Percentiles rank a stretch among this genome's conserved stretches.
Evolutionary conservation across 2,329 filamentous ascomycete species (phyloP).

Genomic region (Chaetomiaceae sp.): DNA sequence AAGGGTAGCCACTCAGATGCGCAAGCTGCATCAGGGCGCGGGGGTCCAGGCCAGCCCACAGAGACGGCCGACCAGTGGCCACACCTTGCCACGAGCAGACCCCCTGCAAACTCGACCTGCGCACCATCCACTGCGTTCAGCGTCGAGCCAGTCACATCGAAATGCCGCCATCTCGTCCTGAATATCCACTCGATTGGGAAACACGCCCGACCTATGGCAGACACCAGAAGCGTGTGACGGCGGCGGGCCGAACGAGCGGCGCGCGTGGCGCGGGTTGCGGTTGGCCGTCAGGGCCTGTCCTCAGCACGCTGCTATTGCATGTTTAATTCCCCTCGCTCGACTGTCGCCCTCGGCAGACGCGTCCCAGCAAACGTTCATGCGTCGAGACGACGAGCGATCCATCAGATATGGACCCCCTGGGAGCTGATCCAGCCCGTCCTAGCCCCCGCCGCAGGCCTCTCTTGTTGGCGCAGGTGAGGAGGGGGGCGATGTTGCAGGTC

Average conservation of each 20-base stretch:
- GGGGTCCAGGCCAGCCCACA: neutral
- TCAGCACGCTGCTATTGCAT: neutral
- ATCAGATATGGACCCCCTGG: too few relatives aligned
- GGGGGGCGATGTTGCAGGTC: too few relatives aligned
- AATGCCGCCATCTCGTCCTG: neutral
- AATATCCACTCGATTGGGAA: too few relatives aligned
- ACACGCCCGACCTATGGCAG: neutral
- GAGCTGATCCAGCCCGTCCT: too few relatives aligned
- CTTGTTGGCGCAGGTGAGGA: too few relatives aligned
- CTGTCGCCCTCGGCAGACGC: neutral
- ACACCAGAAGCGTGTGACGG: neutral
- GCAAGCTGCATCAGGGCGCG: neutral
- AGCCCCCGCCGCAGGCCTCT: too few relatives aligned
- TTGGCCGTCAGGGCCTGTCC: neutral
- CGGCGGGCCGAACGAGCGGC: neutral
- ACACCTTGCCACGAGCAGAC: neutral
- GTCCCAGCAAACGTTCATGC: neutral
- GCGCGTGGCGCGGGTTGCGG: neutral
- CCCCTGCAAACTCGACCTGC: too few relatives aligned
- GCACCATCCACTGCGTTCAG: neutral
- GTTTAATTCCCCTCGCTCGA: too few relatives aligned
- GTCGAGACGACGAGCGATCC: neutral
- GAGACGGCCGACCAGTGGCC: neutral
- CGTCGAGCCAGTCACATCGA: neutral
- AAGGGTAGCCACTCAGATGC: too few relatives aligned